Evolutionary conservation across 2,329 filamentous ascomycete genomes (phyloP).

Genomic region (Paraconiothyrium brasiliense): DNA sequence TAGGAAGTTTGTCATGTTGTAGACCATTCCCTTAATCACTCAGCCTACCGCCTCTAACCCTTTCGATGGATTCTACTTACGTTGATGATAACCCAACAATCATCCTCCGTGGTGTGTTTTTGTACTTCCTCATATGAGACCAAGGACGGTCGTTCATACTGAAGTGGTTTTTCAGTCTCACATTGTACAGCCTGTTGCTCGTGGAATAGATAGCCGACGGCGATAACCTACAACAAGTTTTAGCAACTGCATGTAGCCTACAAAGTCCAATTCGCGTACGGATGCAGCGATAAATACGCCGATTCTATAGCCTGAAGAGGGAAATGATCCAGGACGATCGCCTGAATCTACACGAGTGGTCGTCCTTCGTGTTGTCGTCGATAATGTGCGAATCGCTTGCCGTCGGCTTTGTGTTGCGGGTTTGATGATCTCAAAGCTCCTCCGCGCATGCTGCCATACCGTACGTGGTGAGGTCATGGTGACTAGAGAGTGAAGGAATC

Average conservation of each 20-base stretch:
- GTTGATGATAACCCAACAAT: constrained; percentile 15
- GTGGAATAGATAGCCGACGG: neutral
- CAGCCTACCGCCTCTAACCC: neutral
- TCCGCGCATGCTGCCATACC: neutral
- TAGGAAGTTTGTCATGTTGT: neutral
- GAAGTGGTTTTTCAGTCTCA: neutral
- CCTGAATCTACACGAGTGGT: neutral
- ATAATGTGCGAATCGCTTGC: neutral
- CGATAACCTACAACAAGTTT: neutral
- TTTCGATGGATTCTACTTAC: neutral
- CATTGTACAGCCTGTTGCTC: neutral
- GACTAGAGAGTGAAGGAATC: neutral
- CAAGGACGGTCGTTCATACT: neutral
- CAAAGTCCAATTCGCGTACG: neutral
- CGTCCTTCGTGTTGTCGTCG: neutral
- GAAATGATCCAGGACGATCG: neutral
- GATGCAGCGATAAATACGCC: neutral
- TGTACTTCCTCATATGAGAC: constrained; percentile 10
- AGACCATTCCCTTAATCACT: neutral
- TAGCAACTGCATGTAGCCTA: neutral
- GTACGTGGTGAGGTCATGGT: constrained; percentile 5
- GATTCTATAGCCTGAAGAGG: neutral
- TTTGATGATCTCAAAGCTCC: neutral
- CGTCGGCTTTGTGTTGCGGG: neutral
- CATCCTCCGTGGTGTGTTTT: constrained; percentile 8